Percentiles rank a stretch among this genome's conserved stretches.
Evolutionary conservation across 805 yeast genomes (phyloP).

Genomic region (Torulaspora delbrueckii): DNA sequence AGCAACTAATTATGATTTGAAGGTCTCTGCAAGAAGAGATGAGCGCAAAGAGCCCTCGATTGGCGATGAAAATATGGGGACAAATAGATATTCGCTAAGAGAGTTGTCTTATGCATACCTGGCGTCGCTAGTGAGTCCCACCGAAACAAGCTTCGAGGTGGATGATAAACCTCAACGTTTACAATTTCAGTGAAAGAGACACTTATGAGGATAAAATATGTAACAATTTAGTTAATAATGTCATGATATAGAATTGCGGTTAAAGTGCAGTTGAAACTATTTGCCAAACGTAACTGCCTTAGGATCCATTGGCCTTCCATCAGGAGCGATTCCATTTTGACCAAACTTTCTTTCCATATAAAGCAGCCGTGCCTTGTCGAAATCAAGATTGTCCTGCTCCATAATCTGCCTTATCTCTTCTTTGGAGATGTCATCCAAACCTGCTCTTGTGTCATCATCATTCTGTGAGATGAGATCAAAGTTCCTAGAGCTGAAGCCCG

Average conservation of each 20-base stretch:
- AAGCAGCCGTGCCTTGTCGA: slow-evolving; percentile 64
- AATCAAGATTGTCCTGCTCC: slow-evolving; percentile 46
- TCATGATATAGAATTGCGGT: neutral
- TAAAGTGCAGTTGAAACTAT: neutral
- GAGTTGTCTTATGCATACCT: slow-evolving; percentile 41
- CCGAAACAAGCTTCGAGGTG: slow-evolving; percentile 9
- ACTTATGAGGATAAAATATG: neutral
- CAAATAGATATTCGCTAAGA: slow-evolving; percentile 5
- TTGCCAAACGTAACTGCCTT: slow-evolving; percentile 47
- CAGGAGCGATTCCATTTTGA: slow-evolving; percentile 51
- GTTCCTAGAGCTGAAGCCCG: slow-evolving; percentile 54
- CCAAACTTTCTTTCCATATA: slow-evolving; percentile 46
- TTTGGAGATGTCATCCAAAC: slow-evolving; percentile 55
- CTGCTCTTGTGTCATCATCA: slow-evolving; percentile 53
- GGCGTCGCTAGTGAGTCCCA: slow-evolving; percentile 31
- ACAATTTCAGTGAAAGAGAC: slow-evolving; percentile 9
- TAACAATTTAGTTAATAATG: neutral
- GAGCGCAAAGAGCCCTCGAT: neutral
- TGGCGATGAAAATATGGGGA: neutral
- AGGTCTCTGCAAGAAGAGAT: neutral
- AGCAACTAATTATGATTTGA: neutral
- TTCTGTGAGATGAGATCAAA: slow-evolving; percentile 51
- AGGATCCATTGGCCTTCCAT: slow-evolving; percentile 67
- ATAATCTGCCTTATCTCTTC: slow-evolving; percentile 48
- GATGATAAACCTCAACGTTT: slow-evolving; percentile 22